A percentile compares a stretch with the other conserved stretches of the same genome.
These are phyloP conservation scores for Begonia fuchsioides DNA, from an alignment of 306 rosid species.

Conservation along the genomic window DNA sequence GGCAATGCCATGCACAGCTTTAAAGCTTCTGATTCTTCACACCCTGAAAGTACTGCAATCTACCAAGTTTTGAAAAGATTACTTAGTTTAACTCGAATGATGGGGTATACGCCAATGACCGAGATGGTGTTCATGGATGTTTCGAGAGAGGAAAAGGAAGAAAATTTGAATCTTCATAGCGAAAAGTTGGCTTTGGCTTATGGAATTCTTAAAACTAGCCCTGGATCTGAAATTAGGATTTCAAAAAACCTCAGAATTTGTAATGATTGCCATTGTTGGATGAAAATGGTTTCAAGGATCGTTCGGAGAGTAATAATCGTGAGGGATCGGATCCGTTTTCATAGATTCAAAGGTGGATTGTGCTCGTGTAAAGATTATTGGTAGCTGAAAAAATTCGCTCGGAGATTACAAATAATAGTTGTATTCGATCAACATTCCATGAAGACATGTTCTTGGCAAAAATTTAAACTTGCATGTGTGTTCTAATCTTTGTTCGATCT, in stretches of 20 bases:
- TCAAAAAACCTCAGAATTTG: conserved; percentile 40
- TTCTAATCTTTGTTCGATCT: no score
- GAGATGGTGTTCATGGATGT: conserved; percentile 71
- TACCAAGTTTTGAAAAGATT: conserved; percentile 43
- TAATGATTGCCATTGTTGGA: conserved; percentile 38
- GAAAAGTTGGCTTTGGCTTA: conserved; percentile 68
- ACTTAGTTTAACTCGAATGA: conserved; percentile 26
- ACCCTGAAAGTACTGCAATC: conserved; percentile 37
- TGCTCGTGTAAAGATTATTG: conserved; percentile 69
- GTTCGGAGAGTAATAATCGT: conserved; percentile 40
- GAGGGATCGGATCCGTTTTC: conserved; percentile 69
- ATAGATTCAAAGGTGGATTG: conserved; percentile 45
- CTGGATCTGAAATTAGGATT: conserved; percentile 44
- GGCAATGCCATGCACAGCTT: conserved; percentile 34
- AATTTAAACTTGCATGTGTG: no score
- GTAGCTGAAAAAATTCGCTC: conserved; percentile 16
- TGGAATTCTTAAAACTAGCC: conserved; percentile 47
- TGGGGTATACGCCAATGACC: conserved; percentile 43
- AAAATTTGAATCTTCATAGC: conserved; percentile 31
- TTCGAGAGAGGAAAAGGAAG: conserved; percentile 69
- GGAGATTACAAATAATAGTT: background rate
- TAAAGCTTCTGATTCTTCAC: conserved; percentile 45
- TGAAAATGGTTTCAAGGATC: conserved; percentile 29
- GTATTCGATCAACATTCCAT: no score
- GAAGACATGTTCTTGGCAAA: no score